These are phyloP conservation scores for Trichoderma gracile DNA, from an alignment of 2,329 filamentous ascomycete genomes.

Conservation along the genomic window DNA sequence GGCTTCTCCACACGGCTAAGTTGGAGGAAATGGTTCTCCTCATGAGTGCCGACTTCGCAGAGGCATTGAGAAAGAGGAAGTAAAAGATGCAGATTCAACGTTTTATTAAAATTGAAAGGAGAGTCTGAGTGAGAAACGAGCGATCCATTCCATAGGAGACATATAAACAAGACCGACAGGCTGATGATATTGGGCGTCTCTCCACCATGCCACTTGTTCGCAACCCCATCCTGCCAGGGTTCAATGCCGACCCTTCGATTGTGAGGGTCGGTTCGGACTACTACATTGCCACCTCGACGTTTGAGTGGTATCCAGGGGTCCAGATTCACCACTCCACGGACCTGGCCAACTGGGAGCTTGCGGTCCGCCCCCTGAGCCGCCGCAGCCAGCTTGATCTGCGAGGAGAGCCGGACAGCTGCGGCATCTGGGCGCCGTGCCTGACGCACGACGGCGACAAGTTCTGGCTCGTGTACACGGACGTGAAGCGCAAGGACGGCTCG, in stretches of 20 bases:
- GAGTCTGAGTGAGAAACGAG: background rate
- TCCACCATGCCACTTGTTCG: conserved; percentile 48
- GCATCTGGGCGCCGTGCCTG: conserved; percentile 66
- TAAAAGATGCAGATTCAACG: background rate
- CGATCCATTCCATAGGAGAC: background rate
- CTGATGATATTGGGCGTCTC: background rate
- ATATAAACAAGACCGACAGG: background rate
- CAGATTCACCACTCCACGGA: conserved; percentile 57
- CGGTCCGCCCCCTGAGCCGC: conserved; percentile 50
- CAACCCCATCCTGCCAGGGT: conserved; percentile 59
- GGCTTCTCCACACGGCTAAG: conserved; percentile 21
- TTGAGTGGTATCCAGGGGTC: conserved; percentile 57
- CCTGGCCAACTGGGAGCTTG: conserved; percentile 54
- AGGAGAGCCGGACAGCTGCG: conserved; percentile 60
- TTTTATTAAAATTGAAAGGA: background rate
- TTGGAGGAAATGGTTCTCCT: conserved; percentile 8
- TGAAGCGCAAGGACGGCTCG: conserved; percentile 66
- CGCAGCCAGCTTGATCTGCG: conserved; percentile 58
- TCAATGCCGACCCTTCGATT: conserved; percentile 58
- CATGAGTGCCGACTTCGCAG: conserved; percentile 6
- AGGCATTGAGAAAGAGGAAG: background rate
- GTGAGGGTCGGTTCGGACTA: conserved; percentile 54
- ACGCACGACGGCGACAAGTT: conserved; percentile 61
- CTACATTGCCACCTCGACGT: conserved; percentile 58
- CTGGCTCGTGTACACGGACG: conserved; percentile 66